These are phyloP conservation scores for Agrostemma githago DNA, from an alignment of 148 eudicot genomes.

Conservation along the genomic window DNA sequence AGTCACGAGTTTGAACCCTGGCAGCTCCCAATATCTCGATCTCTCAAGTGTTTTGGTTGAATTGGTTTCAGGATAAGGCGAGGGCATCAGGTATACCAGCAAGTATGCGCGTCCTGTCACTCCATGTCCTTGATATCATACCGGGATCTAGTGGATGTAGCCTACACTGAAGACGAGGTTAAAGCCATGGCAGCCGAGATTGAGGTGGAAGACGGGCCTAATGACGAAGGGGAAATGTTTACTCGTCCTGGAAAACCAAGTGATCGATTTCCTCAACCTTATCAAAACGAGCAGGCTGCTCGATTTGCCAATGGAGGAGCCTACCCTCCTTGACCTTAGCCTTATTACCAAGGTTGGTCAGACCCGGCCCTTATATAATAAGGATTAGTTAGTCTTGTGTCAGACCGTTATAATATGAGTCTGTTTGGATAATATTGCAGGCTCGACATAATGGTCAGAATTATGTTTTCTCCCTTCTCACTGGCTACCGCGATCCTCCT, in stretches of 20 bases:
- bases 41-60: too few relatives aligned
- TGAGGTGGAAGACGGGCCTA: slow-evolving; percentile 76
- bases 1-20: too few relatives aligned
- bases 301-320: slow-evolving; percentile 93
- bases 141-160: slow-evolving; percentile 69
- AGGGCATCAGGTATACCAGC: slow-evolving; percentile 70
- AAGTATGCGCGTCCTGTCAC: slow-evolving; percentile 83
- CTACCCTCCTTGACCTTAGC: slow-evolving; percentile 82
- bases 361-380: too few relatives aligned
- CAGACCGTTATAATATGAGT: too few relatives aligned
- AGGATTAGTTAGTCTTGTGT: too few relatives aligned
- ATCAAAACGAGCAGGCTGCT: slow-evolving; percentile 66
- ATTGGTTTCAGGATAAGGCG: slow-evolving; percentile 73
- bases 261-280: slow-evolving; percentile 70
- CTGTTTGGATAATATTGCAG: slow-evolving; percentile 25
- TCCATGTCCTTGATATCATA: slow-evolving; percentile 68
- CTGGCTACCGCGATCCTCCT: slow-evolving; percentile 78
- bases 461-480: slow-evolving; percentile 63
- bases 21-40: too few relatives aligned
- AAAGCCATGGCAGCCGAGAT: slow-evolving; percentile 78
- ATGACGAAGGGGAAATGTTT: slow-evolving; percentile 77
- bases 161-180: slow-evolving; percentile 74
- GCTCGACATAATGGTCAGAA: slow-evolving; percentile 78
- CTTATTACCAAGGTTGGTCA: slow-evolving; percentile 60
- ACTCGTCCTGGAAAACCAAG: slow-evolving; percentile 67